phyloP scores from a whole-genome alignment of 345 rosid genomes.

The Populus ilicifolia region DNA sequence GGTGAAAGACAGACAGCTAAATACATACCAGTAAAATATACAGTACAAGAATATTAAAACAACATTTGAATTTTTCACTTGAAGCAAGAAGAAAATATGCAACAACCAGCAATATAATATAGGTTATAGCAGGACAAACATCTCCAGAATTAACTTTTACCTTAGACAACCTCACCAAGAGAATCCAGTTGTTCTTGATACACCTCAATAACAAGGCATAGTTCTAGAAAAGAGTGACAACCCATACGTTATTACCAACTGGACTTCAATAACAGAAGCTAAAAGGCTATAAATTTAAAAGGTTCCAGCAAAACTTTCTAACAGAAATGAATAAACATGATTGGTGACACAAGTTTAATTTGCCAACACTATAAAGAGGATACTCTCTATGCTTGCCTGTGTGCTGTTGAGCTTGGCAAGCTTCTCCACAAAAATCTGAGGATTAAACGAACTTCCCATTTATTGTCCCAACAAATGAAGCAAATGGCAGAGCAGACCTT shows the following conservation, averaged over 20 bases:
- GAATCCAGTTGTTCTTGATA: not conserved
- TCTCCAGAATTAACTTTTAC: not conserved
- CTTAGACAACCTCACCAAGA: not conserved
- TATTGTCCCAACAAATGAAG: constrained; percentile 25
- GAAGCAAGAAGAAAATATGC: not conserved
- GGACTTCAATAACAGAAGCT: not conserved
- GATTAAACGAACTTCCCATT: constrained; percentile 88
- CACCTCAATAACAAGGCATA: not conserved
- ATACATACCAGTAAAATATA: not conserved
- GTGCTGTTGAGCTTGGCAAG: constrained; percentile 84
- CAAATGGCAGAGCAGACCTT: constrained; percentile 9
- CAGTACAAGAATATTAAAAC: not conserved
- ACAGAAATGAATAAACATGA: constrained; percentile 3
- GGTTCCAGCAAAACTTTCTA: not conserved
- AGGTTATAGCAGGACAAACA: not conserved
- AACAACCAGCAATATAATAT: not conserved
- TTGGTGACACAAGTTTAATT: constrained; percentile 8
- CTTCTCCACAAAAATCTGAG: constrained; percentile 87
- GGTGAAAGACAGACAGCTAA: not conserved
- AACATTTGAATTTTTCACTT: not conserved
- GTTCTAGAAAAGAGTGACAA: not conserved
- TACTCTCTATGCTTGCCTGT: constrained; percentile 99
- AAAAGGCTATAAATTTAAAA: not conserved
- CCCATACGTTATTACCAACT: not conserved
- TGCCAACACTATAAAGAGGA: constrained; percentile 41